Base-by-base conservation (phyloP, 345 rosid genomes). In the Lepidium didymum region DNA sequence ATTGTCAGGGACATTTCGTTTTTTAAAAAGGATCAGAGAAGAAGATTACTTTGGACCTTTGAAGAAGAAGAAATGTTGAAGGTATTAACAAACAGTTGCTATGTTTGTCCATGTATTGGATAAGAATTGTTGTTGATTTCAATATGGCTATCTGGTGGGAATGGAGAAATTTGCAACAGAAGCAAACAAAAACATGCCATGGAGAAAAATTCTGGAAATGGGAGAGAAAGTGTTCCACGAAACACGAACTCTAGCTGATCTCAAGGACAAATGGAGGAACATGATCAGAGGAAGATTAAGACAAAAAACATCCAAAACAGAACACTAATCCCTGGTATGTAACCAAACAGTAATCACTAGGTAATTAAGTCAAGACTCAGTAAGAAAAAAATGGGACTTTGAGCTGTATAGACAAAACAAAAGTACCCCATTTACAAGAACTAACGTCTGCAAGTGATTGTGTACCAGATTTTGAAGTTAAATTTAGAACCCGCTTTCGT, bases 1-100 rank as follows among this genome's bases (percentile, higher is more conserved):
- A 42, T 31, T 64, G 44, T 41, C 63, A 67, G 77, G 69, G 78
- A 38, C 36, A 45, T 51, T 2, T 61, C 53, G 7, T 37, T 21
- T 18, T 33, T 62, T 15, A 38, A 7, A 8, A 45, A 13, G 7
- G 59, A 10, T 34, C 60, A 35, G 42, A 41, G 25, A 55, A 55
- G 15, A 16, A 55, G n/a, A 23, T n/a, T 55, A 5, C 1, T 55
- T 15, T 55, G 60, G 42, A 55, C 42, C 2, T 5, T 3, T 1
- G 0, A 55, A 34, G 27, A 55, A 55, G 42, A 55, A 34, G 6
- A 16, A 0, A 55, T 55, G 60, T 34, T 55, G n/a, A 55, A 8
- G 42, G 60, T 55, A 55, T 54, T 8, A 1, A 10, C 0, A 9
- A 8, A 9, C 10, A 34, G n/a, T 9, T 19, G 21, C 21, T 19